phyloP scores from a whole-genome alignment of 2,329 filamentous ascomycete genomes.

The Microcyclospora tardicrescens region DNA sequence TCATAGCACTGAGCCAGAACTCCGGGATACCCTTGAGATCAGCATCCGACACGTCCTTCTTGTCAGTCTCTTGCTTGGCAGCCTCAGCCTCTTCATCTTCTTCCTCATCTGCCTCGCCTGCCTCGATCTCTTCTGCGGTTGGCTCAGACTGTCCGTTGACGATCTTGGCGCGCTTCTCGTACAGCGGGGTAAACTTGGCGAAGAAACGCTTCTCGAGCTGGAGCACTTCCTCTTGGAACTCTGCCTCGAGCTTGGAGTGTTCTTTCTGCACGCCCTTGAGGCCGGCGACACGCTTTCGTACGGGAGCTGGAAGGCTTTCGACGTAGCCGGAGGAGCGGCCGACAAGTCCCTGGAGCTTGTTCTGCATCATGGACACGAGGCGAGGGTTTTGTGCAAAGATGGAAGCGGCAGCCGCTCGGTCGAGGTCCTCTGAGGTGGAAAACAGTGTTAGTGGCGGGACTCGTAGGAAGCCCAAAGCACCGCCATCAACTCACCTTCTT shows the following conservation, averaged over 20 bases:
- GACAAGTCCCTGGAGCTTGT: constrained; percentile 83
- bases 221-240: constrained; percentile 97
- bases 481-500: constrained; percentile 61
- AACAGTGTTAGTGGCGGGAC: not conserved
- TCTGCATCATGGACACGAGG: constrained; percentile 94
- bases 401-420: constrained; percentile 73
- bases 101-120: constrained; percentile 68
- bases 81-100: constrained; percentile 45
- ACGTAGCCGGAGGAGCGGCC: constrained; percentile 95
- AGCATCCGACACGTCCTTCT: constrained; percentile 40
- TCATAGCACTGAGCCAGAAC: constrained; percentile 99
- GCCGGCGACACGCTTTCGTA: constrained; percentile 86
- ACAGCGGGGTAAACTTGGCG: constrained; percentile 93
- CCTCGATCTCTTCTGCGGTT: constrained; percentile 72
- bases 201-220: constrained; percentile 99
- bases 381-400: constrained; percentile 93
- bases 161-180: constrained; percentile 86
- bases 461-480: constrained; percentile 2
- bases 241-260: constrained; percentile 92
- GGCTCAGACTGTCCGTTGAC: constrained; percentile 81
- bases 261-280: constrained; percentile 98
- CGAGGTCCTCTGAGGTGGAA: constrained; percentile 63
- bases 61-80: constrained; percentile 45
- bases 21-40: constrained; percentile 76
- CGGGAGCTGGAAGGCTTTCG: constrained; percentile 78